A percentile compares a stretch with the other conserved stretches of the same genome.
These are phyloP conservation scores for Phanerodontia chrysosporium DNA, from an alignment of 768 basidiomycete genomes.

Conservation along the genomic window DNA sequence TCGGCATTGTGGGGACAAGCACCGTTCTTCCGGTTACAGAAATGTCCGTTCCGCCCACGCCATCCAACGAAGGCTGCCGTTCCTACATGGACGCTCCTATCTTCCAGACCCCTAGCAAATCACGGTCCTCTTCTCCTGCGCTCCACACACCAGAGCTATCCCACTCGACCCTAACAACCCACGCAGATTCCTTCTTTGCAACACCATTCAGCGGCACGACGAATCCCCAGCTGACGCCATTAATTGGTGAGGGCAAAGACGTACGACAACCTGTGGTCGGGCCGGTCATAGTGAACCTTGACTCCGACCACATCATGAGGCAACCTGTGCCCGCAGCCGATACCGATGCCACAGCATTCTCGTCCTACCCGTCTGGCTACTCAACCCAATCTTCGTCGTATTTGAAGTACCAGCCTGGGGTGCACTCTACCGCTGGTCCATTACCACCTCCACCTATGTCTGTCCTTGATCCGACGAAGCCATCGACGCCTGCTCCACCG, in stretches of 20 bases:
- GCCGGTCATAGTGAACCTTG: constrained; percentile 53
- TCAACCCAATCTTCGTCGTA: constrained; percentile 32
- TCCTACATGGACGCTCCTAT: constrained; percentile 26
- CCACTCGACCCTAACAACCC: constrained; percentile 13
- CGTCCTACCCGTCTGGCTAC: constrained; percentile 14
- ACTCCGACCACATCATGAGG: constrained; percentile 18
- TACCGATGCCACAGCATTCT: neutral
- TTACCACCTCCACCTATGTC: constrained; percentile 67
- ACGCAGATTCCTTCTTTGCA: constrained; percentile 7
- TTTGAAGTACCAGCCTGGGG: constrained; percentile 58
- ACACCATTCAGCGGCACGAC: constrained; percentile 2
- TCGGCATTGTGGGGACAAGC: constrained; percentile 49
- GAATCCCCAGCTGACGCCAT: constrained; percentile 39
- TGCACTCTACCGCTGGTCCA: constrained; percentile 71
- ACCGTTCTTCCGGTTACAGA: constrained; percentile 11
- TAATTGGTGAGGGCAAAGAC: constrained; percentile 58
- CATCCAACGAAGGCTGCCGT: neutral
- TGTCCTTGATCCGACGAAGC: constrained; percentile 33
- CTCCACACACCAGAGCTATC: constrained; percentile 16
- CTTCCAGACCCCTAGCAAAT: constrained; percentile 32
- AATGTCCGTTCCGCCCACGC: neutral
- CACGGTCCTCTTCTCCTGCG: constrained; percentile 28
- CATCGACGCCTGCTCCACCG: constrained; percentile 50
- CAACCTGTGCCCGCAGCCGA: neutral
- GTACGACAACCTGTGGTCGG: constrained; percentile 57